Evolutionary conservation across 768 basidiomycete species (phyloP).

Genomic region (Lactarius quietus): DNA sequence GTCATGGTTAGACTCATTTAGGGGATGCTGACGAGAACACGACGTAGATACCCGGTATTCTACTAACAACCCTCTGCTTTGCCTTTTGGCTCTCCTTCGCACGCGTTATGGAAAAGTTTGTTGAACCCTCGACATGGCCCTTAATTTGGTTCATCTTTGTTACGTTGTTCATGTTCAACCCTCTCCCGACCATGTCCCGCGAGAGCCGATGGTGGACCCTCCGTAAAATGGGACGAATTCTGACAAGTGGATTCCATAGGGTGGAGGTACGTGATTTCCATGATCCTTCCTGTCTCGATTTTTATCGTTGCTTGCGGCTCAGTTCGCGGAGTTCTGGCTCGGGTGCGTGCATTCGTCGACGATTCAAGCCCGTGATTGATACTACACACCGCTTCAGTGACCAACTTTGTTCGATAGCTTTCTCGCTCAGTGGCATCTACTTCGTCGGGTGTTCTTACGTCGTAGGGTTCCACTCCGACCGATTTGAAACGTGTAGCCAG

Average conservation of each 20-base stretch:
- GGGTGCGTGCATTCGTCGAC: constrained; percentile 47
- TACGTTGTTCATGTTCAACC: constrained; percentile 62
- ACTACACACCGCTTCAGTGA: constrained; percentile 45
- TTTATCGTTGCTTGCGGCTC: neutral
- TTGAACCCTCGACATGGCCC: constrained; percentile 74
- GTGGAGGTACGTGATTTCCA: constrained; percentile 61
- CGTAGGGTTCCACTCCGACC: constrained; percentile 47
- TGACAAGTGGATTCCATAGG: constrained; percentile 61
- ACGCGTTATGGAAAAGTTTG: constrained; percentile 48
- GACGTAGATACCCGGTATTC: constrained; percentile 68
- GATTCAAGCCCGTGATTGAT: neutral
- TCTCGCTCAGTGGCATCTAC: constrained; percentile 68
- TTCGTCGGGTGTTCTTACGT: constrained; percentile 73
- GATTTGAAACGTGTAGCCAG: constrained; percentile 45
- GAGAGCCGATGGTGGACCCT: constrained; percentile 81
- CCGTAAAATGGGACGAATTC: constrained; percentile 55
- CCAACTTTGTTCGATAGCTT: constrained; percentile 77
- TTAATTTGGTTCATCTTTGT: constrained; percentile 74
- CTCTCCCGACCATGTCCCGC: constrained; percentile 61
- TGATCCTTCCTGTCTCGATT: neutral
- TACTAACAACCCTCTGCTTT: constrained; percentile 70
- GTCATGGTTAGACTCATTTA: constrained; percentile 8
- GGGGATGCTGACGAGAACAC: neutral
- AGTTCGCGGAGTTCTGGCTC: constrained; percentile 90
- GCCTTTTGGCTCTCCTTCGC: constrained; percentile 85